Percentiles rank a stretch among this genome's conserved stretches.
These are phyloP conservation scores for Pyrenochaeta sp. DNA, from an alignment of 2,329 filamentous ascomycete species.

Conservation along the genomic window DNA sequence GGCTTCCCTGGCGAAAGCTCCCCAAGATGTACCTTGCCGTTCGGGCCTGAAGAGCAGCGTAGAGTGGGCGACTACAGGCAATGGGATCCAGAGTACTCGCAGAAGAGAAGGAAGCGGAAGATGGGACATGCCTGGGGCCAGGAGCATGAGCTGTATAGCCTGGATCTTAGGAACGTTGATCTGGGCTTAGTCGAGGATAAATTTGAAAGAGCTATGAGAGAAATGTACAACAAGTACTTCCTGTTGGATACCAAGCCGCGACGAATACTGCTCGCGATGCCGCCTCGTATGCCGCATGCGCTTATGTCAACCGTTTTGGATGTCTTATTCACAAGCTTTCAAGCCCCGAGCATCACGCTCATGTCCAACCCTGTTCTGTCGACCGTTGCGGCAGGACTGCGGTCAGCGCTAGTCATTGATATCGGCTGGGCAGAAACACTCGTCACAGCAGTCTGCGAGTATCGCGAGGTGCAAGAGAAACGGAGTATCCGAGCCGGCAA, in stretches of 20 bases:
- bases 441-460: conserved; percentile 89
- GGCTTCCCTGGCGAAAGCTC: conserved; percentile 86
- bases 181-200: conserved; percentile 84
- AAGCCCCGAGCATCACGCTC: conserved; percentile 81
- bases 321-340: conserved; percentile 81
- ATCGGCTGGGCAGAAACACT: conserved; percentile 92
- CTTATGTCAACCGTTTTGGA: conserved; percentile 79
- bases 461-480: conserved; percentile 76
- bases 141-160: conserved; percentile 78
- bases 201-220: conserved; percentile 81
- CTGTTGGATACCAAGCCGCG: conserved; percentile 77
- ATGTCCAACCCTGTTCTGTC: conserved; percentile 79
- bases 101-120: conserved; percentile 58
- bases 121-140: conserved; percentile 67
- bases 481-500: conserved; percentile 80
- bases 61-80: conserved; percentile 82
- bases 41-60: conserved; percentile 77
- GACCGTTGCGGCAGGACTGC: conserved; percentile 79
- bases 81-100: conserved; percentile 66
- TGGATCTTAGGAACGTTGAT: conserved; percentile 76
- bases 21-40: conserved; percentile 75
- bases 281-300: conserved; percentile 78
- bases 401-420: conserved; percentile 87
- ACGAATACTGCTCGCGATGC: conserved; percentile 77
- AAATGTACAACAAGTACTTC: conserved; percentile 81